Base-by-base conservation (phyloP, 1,139 yeast species). In the Blastobotrys illinoisensis region DNA sequence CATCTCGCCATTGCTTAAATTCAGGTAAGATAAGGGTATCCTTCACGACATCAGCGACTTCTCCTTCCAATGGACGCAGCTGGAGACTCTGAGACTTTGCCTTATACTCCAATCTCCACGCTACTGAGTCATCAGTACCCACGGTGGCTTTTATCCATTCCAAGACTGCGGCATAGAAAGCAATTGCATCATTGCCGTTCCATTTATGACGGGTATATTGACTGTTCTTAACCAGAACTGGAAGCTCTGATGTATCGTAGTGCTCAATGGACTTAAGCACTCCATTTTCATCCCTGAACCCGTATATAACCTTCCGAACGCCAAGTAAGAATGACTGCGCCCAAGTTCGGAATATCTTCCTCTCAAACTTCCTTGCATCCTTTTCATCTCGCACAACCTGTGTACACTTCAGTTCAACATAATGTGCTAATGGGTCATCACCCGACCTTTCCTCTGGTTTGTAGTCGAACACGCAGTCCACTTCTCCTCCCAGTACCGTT, bases 281-380 rank as follows among this genome's bases (percentile, higher is more conserved):
- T 51, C 87, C 78, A 46, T 79, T 73, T 26, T 86, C 86, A 67
- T 90, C 96, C 59, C 97, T 78, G 70, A 87, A 93, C 0, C 97
- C 99, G 66, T 88, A 88, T 1, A 88, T 80, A 3, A 93, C 78
- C 58, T 80, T 81, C 9, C 86, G 83, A 16, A 91, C 79, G 3
- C 99, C 99, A 53, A 89, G 77, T 46, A 95, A 73, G 68, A 91
- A 95, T 59, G 96, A 85, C 72, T 91, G 98, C 2, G 96, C 90
- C 99, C 99, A 95, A 0, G 95, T 79, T 58, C 77, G 81, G 68
- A 85, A 81, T 47, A 91, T 67, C 84, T 90, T 68, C 71, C 79
- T 58, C 67, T 91, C 97, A 65, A 91, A 90, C 5, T 72, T 76
- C 32, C 73, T 71, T 20, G 83, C 80, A 44, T 82, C 82, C 13